Evolutionary conservation across 768 basidiomycete genomes (phyloP).

Genomic region (Lactarius quietus): DNA sequence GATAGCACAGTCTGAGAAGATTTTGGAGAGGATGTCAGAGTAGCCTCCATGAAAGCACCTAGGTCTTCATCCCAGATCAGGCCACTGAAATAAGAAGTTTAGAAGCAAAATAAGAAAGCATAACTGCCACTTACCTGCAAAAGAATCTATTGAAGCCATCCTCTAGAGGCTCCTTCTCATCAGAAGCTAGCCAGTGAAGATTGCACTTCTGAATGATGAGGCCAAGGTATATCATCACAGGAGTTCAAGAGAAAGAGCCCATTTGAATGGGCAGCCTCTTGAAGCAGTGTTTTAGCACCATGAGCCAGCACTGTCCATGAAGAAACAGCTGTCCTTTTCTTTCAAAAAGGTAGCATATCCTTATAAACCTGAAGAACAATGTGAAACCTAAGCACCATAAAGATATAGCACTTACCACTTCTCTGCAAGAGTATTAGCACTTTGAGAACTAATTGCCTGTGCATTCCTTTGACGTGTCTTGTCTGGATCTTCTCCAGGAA

Average conservation of each 20-base stretch:
- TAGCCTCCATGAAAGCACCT: conserved; percentile 44
- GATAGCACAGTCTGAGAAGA: conserved; percentile 28
- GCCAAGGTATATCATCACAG: conserved; percentile 55
- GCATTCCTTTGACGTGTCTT: conserved; percentile 41
- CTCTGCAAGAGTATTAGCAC: conserved; percentile 54
- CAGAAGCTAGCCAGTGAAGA: conserved; percentile 39
- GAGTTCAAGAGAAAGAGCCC: conserved; percentile 51
- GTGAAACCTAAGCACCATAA: background rate
- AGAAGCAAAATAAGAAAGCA: background rate
- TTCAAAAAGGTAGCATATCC: conserved; percentile 63
- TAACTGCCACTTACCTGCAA: conserved; percentile 43
- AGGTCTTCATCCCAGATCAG: conserved; percentile 49
- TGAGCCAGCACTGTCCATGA: conserved; percentile 69
- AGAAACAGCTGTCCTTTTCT: conserved; percentile 46
- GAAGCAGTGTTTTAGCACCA: conserved; percentile 60
- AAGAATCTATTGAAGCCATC: conserved; percentile 48
- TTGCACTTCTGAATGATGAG: conserved; percentile 56
- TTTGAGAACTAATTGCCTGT: conserved; percentile 39
- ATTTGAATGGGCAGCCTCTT: conserved; percentile 63
- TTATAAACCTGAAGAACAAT: conserved; percentile 54
- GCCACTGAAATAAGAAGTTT: conserved; percentile 33
- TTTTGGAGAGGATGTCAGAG: conserved; percentile 34
- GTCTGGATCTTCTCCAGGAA: conserved; percentile 51
- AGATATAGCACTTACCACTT: conserved; percentile 49
- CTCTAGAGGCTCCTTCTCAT: conserved; percentile 48